A percentile compares a stretch with the other conserved stretches of the same genome.
Conservation (phyloP, 2,329 filamentous ascomycete genomes). For the Monosporascus sp. region DNA sequence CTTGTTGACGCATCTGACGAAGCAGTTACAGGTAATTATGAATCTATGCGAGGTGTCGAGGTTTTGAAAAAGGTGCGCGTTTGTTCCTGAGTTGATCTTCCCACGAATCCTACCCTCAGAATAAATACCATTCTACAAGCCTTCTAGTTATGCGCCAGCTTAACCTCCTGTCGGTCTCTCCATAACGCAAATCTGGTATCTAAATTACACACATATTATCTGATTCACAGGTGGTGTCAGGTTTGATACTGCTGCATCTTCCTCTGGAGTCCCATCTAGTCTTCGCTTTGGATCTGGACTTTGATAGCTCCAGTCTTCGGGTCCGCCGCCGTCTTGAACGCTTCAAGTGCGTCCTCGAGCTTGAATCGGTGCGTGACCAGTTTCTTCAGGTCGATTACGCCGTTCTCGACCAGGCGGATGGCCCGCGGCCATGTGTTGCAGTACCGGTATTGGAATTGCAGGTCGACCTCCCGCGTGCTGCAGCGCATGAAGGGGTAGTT, state of each 20-base stretch:
- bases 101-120: no score
- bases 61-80: no score
- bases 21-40: no score
- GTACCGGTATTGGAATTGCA: slow-evolving; percentile 97
- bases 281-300: slow-evolving; percentile 80
- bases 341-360: slow-evolving; percentile 81
- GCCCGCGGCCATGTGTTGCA: slow-evolving; percentile 93
- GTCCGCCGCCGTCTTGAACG: slow-evolving; percentile 83
- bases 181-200: no score
- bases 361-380: slow-evolving; percentile 84
- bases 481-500: slow-evolving; percentile 92
- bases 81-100: no score
- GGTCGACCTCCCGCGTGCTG: slow-evolving; percentile 84
- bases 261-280: slow-evolving; percentile 27
- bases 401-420: slow-evolving; percentile 79
- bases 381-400: slow-evolving; percentile 73
- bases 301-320: slow-evolving; percentile 95
- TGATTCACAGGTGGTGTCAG: no score
- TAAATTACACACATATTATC: no score
- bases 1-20: no score
- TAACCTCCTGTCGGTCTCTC: no score
- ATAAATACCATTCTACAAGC: no score
- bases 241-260: neutral
- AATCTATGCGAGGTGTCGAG: no score
- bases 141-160: no score